Base-by-base conservation (phyloP, 176 grass and related monocot genomes). In the Carex kokanica region DNA sequence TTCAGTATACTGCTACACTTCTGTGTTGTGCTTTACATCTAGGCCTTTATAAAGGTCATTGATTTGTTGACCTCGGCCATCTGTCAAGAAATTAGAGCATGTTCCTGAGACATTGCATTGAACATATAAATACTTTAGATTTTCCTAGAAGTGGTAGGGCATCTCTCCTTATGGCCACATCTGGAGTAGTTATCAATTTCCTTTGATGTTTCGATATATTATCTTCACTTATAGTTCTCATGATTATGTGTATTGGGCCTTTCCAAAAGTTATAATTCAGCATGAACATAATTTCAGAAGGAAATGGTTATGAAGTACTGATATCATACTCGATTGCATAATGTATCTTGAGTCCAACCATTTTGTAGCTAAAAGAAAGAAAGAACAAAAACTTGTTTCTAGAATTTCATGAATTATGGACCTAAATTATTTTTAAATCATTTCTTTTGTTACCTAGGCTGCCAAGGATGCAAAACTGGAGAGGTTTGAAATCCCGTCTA, bases 401-500 rank as follows among this genome's bases (percentile, higher is more conserved):
- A 13, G 51, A 59, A 59, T 12, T 23, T 74, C 8, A 78, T 38
- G 63, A 20, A 67, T 80, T 67, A 29, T 56, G 6, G 47, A 72
- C 31, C 6, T 32, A 14, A 41, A 56, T 80, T 75, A 36, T 57
- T 59, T 36, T 62, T 59, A 5, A 18, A 59, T 59, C 60, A 3
- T 29, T 56, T 14, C n/a, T 49, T 31, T 40, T 10, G 4, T 86
- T 40, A 61, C 21, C 68, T 31, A 96, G 97, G 91, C 91, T 84
- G 89, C 85, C 23, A 92, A 96, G 87, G 84, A 92, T 88, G 78
- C 83, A 0, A 78, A 86, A n/a, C 68, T 96, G 60, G 89, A 99
- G 85, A 99, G 89, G 85, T 95, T 96, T 61, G 97, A 96, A 90
- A 96, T 93, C 53, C 97, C 97, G 58, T 40, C 89, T 4, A 99